Base-by-base conservation (phyloP, 305 asterid species). In the Monarda citriodora region DNA sequence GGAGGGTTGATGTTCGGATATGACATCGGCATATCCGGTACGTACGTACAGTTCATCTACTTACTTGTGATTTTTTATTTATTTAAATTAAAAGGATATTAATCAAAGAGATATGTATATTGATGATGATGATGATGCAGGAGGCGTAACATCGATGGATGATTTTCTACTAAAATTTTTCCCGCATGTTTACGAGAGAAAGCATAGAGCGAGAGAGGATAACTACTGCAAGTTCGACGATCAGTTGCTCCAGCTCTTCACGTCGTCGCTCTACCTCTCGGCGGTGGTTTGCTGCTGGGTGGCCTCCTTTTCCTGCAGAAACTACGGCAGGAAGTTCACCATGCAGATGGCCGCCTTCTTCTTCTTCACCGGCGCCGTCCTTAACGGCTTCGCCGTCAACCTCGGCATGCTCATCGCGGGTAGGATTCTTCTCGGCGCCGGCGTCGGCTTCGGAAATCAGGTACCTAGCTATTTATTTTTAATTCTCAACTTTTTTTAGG, bases 1-100 rank as follows among this genome's bases (percentile, higher is more conserved):
- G 86, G 84, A 10, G 89, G 89, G 10, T 80, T 82, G 52, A 82
- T 82, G 89, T 82, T 79, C 41, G 89, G 89, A 53, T 82, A 79
- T 36, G 89, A 82, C 45, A 79, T 82, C 17, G 86, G 86, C 12
- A 82, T 82, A 36, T 82, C 85, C 47, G 85, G 85, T 78, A 53
- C 10, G 1, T 16, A 41, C n/a, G 3, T n/a, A n/a, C n/a, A n/a
- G n/a, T 4, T 47, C 7, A 40, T 40, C 15, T 23, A 18, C 6
- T 34, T 23, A 18, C 6, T 34, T 29, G 32, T 29, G 32, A 7
- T 42, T 17, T 41, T 5, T 41, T 41, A 5, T 29, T 29, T 29
- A 0, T 5, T 29, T 29, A 0, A 5, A 29, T 29, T 29, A 29
- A 8, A 29, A 29, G 32, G 32, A 29, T 29, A 29, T 29, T 29